These are phyloP conservation scores for Rhizopogon parksii DNA, from an alignment of 1,284 basidiomycete species.

Conservation along the genomic window DNA sequence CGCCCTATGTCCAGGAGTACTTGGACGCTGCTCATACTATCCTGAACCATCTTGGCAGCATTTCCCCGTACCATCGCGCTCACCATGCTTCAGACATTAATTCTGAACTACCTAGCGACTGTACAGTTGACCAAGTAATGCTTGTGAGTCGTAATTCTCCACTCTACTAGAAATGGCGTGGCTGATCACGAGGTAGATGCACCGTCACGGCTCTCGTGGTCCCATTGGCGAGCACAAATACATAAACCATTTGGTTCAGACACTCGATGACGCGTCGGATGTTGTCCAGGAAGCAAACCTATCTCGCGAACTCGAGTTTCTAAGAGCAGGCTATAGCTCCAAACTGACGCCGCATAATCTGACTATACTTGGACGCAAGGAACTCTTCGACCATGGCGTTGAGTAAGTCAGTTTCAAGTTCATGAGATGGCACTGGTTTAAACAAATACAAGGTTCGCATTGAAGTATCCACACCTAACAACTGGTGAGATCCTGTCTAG, in stretches of 20 bases:
- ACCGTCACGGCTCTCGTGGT: constrained; percentile 34
- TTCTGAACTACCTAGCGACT: constrained; percentile 33
- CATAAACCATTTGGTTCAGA: constrained; percentile 29
- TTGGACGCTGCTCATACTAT: not conserved
- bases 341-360: constrained; percentile 33
- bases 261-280: constrained; percentile 26
- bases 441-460: constrained; percentile 24
- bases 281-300: constrained; percentile 25
- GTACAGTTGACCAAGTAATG: constrained; percentile 35
- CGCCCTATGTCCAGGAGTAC: not conserved
- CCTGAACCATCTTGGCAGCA: constrained; percentile 29
- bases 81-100: constrained; percentile 27
- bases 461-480: constrained; percentile 33
- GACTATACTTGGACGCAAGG: constrained; percentile 31
- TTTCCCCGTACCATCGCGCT: constrained; percentile 31
- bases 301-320: constrained; percentile 29
- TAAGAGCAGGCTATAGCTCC: constrained; percentile 33
- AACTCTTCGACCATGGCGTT: constrained; percentile 39
- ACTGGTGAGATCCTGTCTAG: constrained; percentile 36
- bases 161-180: not conserved
- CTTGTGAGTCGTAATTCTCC: constrained; percentile 20
- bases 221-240: constrained; percentile 31
- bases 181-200: constrained; percentile 24
- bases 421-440: not conserved
- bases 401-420: constrained; percentile 18